Evolutionary conservation across 2,329 filamentous ascomycete genomes (phyloP).

Genomic region (Xylaria digitata): DNA sequence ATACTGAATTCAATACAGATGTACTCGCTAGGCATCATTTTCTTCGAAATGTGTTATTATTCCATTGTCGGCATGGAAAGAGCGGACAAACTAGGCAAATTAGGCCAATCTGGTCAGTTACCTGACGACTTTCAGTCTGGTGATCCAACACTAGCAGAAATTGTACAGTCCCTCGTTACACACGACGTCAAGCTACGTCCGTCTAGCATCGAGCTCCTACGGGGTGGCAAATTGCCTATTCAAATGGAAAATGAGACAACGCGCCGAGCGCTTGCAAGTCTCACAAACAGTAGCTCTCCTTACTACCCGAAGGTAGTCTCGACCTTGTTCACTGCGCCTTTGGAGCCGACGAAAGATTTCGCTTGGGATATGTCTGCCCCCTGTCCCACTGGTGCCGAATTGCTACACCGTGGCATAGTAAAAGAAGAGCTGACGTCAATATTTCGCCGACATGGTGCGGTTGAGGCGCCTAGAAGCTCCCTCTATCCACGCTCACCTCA

Average conservation of each 20-base stretch:
- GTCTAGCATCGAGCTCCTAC: constrained; percentile 82
- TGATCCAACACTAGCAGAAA: constrained; percentile 79
- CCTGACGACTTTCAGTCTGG: constrained; percentile 77
- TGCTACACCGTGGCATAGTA: constrained; percentile 78
- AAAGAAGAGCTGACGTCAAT: constrained; percentile 80
- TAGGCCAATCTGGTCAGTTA: constrained; percentile 75
- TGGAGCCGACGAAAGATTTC: constrained; percentile 83
- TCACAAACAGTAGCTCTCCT: constrained; percentile 84
- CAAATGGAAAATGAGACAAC: constrained; percentile 95
- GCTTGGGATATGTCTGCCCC: constrained; percentile 77
- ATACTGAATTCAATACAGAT: constrained; percentile 64
- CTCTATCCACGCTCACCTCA: constrained; percentile 86
- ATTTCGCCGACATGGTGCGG: constrained; percentile 88
- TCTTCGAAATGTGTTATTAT: constrained; percentile 94
- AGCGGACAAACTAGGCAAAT: constrained; percentile 70
- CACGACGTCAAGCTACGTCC: constrained; percentile 87
- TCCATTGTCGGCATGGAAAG: constrained; percentile 73
- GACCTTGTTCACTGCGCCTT: constrained; percentile 81
- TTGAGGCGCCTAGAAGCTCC: constrained; percentile 79
- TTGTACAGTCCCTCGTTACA: constrained; percentile 82
- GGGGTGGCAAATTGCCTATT: constrained; percentile 86
- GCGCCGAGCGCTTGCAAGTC: constrained; percentile 80
- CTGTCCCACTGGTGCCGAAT: constrained; percentile 65
- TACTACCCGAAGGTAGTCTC: constrained; percentile 91
- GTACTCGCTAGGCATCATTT: constrained; percentile 97